Conservation (phyloP, 257 asterid genomes). For the Solanum boliviense region DNA sequence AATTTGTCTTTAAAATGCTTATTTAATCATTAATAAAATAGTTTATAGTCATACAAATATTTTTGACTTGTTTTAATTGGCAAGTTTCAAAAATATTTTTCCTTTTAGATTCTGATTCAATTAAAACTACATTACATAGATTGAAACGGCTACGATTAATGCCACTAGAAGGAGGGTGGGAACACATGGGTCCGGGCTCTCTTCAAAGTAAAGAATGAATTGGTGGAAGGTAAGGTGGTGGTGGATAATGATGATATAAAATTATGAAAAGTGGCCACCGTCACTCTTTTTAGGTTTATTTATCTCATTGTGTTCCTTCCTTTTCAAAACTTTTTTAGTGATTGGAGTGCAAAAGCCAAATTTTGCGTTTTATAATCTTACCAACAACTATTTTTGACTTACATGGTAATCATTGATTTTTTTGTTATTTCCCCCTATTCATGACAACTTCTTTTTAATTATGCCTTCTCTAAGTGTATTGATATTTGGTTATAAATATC, state of each 20-base stretch:
- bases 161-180: neutral
- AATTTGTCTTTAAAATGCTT: no score
- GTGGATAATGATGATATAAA: slow-evolving; percentile 6
- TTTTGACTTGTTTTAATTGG: no score
- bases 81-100: no score
- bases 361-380: neutral
- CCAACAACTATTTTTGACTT: neutral
- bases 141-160: neutral
- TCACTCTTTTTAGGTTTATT: slow-evolving; percentile 5
- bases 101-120: no score
- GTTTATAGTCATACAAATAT: no score
- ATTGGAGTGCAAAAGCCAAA: neutral
- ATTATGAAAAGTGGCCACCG: slow-evolving; percentile 20
- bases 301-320: neutral
- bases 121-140: no score
- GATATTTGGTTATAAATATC: neutral
- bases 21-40: no score
- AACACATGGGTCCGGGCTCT: neutral
- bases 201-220: neutral
- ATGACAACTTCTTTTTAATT: neutral
- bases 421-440: neutral
- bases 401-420: neutral
- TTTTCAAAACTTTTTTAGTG: neutral
- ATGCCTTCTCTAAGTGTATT: neutral
- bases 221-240: slow-evolving; percentile 5